phyloP scores from a whole-genome alignment of 1,284 basidiomycete genomes.

The Acaromyces ingoldii region DNA sequence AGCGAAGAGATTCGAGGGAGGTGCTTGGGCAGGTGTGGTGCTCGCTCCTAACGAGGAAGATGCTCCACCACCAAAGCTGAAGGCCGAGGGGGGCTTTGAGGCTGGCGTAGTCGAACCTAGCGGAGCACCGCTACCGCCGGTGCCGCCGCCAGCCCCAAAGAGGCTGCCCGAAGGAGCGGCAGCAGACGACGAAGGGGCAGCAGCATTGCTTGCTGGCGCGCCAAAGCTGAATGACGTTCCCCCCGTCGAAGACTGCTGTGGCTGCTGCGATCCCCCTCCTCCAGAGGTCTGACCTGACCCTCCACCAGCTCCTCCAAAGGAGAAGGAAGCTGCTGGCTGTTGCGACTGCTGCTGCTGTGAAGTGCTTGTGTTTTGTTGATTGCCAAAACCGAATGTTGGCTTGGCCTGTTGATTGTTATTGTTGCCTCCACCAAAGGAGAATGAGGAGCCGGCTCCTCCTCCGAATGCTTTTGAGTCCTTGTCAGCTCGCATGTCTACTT shows the following conservation, averaged over 20 bases:
- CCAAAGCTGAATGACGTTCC: too few relatives aligned
- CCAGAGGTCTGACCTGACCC: not conserved
- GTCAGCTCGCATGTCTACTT: too few relatives aligned
- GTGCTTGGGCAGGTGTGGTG: slow-evolving; percentile 6
- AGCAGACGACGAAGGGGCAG: not conserved
- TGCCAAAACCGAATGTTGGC: slow-evolving; percentile 5
- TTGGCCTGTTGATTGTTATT: slow-evolving; percentile 11
- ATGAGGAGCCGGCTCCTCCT: slow-evolving; percentile 26
- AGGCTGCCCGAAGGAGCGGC: not conserved
- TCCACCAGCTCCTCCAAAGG: slow-evolving; percentile 5
- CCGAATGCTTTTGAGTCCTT: too few relatives aligned
- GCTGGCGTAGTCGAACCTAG: slow-evolving; percentile 1
- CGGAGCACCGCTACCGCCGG: not conserved
- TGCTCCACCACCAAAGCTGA: slow-evolving; percentile 6
- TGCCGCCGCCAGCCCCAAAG: not conserved
- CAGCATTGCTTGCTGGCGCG: too few relatives aligned
- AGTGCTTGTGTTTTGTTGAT: not conserved
- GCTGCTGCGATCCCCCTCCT: not conserved
- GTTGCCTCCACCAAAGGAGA: slow-evolving; percentile 24
- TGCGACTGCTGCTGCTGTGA: not conserved
- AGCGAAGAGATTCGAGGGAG: slow-evolving; percentile 9
- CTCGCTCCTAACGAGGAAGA: not conserved
- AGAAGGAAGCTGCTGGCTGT: not conserved
- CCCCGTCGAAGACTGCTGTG: not conserved
- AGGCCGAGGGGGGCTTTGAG: slow-evolving; percentile 6